Conservation (phyloP, 75 land plant genomes). For the Sequoiadendron giganteum region DNA sequence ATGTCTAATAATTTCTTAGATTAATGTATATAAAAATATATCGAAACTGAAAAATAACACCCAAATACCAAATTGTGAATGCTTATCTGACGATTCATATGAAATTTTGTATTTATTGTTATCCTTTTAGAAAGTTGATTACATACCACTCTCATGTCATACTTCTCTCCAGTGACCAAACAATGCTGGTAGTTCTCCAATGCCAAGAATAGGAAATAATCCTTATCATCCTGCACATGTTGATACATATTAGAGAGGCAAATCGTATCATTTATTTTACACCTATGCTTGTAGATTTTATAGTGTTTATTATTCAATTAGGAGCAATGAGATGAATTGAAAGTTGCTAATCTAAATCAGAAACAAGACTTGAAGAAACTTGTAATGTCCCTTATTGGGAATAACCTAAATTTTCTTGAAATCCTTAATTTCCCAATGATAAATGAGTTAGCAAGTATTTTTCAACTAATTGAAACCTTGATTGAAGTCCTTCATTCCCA, state of each 20-base stretch:
- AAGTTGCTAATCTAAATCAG: too few species aligned
- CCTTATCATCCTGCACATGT: slow-evolving; percentile 75
- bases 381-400: too few species aligned
- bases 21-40: background rate
- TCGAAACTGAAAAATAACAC: background rate
- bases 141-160: slow-evolving; percentile 90
- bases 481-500: too few species aligned
- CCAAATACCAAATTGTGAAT: background rate
- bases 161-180: slow-evolving; percentile 79
- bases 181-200: slow-evolving; percentile 82
- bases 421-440: too few species aligned
- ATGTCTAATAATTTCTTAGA: background rate
- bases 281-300: background rate
- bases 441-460: too few species aligned
- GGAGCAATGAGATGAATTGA: too few species aligned
- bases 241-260: background rate
- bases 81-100: background rate
- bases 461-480: too few species aligned
- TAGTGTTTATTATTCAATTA: background rate
- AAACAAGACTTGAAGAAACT: too few species aligned
- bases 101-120: background rate
- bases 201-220: slow-evolving; percentile 64
- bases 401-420: too few species aligned
- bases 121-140: background rate
- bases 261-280: background rate